These are phyloP conservation scores for Candida nanaspora DNA, from an alignment of 805 yeast genomes.

Conservation along the genomic window DNA sequence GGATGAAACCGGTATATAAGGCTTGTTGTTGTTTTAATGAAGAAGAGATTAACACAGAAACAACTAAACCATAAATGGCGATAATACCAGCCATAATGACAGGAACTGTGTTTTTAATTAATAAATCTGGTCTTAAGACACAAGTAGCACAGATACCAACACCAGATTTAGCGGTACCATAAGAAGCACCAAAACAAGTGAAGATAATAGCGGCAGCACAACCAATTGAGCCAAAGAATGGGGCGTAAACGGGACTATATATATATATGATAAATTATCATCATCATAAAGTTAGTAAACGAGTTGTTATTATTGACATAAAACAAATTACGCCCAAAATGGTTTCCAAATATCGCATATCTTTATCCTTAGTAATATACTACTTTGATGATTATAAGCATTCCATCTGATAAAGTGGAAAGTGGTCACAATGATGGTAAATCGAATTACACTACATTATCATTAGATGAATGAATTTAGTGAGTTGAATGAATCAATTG, in stretches of 20 bases:
- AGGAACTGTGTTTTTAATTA: constrained; percentile 91
- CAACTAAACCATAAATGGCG: constrained; percentile 97
- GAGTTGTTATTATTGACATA: too few relatives aligned
- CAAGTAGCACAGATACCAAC: constrained; percentile 99
- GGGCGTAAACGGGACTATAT: constrained; percentile 73
- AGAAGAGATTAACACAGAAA: constrained; percentile 88
- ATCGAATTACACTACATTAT: too few relatives aligned
- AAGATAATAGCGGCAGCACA: constrained; percentile 99
- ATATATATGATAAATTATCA: too few relatives aligned
- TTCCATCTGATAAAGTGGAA: too few relatives aligned
- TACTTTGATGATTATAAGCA: too few relatives aligned
- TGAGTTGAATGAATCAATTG: background rate
- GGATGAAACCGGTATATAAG: constrained; percentile 94
- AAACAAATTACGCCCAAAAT: too few relatives aligned
- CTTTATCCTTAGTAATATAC: too few relatives aligned
- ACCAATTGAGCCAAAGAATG: constrained; percentile 99
- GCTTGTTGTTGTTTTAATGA: constrained; percentile 87
- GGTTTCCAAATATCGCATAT: too few relatives aligned
- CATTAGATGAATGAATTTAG: too few relatives aligned
- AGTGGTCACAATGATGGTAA: too few relatives aligned
- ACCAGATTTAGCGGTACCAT: constrained; percentile 99
- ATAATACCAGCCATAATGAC: constrained; percentile 99
- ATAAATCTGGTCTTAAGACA: constrained; percentile 93
- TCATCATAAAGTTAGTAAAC: background rate
- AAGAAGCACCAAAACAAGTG: constrained; percentile 98